Conservation (phyloP, 306 rosid genomes). For the Quercus robur region DNA sequence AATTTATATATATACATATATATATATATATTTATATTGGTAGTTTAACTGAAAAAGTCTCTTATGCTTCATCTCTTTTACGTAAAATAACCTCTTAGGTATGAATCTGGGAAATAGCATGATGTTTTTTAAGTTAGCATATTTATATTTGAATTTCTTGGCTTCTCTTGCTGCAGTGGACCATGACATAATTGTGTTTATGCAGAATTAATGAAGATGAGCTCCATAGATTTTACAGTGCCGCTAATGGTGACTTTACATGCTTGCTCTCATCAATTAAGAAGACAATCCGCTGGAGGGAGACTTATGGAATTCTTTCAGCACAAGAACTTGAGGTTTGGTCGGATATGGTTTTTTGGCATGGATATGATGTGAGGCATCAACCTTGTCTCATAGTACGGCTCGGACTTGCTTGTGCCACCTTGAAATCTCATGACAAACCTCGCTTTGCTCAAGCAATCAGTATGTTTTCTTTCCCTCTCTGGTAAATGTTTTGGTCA, state of each 20-base stretch:
- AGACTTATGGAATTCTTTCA: constrained; percentile 65
- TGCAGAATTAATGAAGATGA: constrained; percentile 78
- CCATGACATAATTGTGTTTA: constrained; percentile 58
- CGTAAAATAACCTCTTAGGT: constrained; percentile 16
- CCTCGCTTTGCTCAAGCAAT: constrained; percentile 81
- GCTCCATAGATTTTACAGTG: constrained; percentile 65
- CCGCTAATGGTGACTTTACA: constrained; percentile 61
- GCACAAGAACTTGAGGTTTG: constrained; percentile 70
- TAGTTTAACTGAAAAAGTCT: background rate
- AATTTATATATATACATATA: too few relatives aligned
- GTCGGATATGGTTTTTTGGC: constrained; percentile 84
- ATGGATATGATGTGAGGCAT: constrained; percentile 67
- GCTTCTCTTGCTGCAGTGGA: constrained; percentile 37
- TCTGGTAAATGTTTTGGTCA: background rate
- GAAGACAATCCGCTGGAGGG: constrained; percentile 77
- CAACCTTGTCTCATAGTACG: constrained; percentile 82
- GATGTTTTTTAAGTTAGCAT: constrained; percentile 23
- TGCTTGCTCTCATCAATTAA: constrained; percentile 64
- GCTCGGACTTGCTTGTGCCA: constrained; percentile 69
- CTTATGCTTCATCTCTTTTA: constrained; percentile 10
- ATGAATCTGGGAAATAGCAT: constrained; percentile 10
- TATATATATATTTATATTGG: too few relatives aligned
- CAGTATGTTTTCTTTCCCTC: constrained; percentile 45
- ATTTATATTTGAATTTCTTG: constrained; percentile 31
- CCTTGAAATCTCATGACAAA: constrained; percentile 58